These are phyloP conservation scores for Acaromyces ingoldii DNA, from an alignment of 1,284 basidiomycete genomes.

Conservation along the genomic window DNA sequence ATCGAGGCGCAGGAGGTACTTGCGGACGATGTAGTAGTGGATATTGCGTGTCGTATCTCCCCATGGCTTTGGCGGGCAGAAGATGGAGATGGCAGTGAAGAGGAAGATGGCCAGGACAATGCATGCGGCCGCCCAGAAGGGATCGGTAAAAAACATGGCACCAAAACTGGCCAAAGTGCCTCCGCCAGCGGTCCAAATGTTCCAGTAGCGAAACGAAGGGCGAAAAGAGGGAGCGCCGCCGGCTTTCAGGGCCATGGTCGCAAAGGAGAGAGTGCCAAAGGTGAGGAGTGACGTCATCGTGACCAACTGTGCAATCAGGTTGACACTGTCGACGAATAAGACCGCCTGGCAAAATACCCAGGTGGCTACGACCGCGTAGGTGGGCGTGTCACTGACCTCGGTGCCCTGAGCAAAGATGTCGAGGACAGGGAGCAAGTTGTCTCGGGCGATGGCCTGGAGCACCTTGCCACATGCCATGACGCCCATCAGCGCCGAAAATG, in stretches of 20 bases:
- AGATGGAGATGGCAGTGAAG: conserved; percentile 46
- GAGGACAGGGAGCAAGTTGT: conserved; percentile 44
- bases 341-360: conserved; percentile 43
- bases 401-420: conserved; percentile 48
- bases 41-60: conserved; percentile 50
- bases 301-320: conserved; percentile 49
- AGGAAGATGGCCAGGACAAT: conserved; percentile 41
- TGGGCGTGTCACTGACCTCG: conserved; percentile 42
- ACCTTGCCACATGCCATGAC: conserved; percentile 50
- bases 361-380: conserved; percentile 43
- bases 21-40: conserved; percentile 49
- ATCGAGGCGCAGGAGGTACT: conserved; percentile 48
- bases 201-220: conserved; percentile 51
- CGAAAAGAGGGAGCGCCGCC: conserved; percentile 50
- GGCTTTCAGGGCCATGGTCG: conserved; percentile 48
- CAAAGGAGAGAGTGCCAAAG: conserved; percentile 46
- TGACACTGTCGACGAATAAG: conserved; percentile 48
- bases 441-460: conserved; percentile 48
- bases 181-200: conserved; percentile 49
- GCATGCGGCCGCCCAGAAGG: conserved; percentile 33
- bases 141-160: conserved; percentile 49
- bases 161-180: conserved; percentile 39
- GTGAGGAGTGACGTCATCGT: conserved; percentile 50
- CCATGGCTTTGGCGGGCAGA: conserved; percentile 50
- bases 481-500: conserved; percentile 49